Base-by-base conservation (phyloP, 148 eudicot genomes). In the Fagopyrum tataricum region DNA sequence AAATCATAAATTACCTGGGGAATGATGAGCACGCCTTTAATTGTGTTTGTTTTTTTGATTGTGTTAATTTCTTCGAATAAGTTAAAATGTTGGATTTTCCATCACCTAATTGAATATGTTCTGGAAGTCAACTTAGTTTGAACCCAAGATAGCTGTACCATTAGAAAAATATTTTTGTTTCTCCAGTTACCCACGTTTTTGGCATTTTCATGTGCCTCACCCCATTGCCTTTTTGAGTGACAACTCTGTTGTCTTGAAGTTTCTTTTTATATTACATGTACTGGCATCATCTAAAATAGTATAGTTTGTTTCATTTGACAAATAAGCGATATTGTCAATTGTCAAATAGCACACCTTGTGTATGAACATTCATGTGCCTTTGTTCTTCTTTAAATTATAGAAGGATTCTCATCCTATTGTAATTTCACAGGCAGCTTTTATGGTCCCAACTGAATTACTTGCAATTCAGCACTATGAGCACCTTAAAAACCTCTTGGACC, bases 391-490 rank as follows among this genome's bases (percentile, higher is more conserved):
- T 31, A 3, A 3, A 31, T 31, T 31, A 26, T 61, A 12, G 17
- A 61, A 24, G 17, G 26, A 6, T 61, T 21, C 37, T 61, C 17
- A 61, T 61, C 67, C 72, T 72, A 59, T 72, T 20, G 46, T 76
- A 39, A 39, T 59, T 67, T 75, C 53, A 64, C 82, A 94, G 98
- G 98, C 96, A 78, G 98, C 98, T 64, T 90, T 85, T 77, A 95
- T 95, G 98, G 98, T 85, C 79, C 98, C 98, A 43, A 91, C 98
- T 49, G 98, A 95, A 84, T 84, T 95, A 76, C 92, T 95, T 73
- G 98, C 98, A 67, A 73, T 85, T 75, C 98, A 95, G 86, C 98
- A 95, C 82, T 84, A 91, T 77, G 86, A 90, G 59, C 87, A 88
- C 77, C 70, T 91, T 74, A 79, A 78, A 61, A 81, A 80, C 31